Conservation (phyloP, 306 rosid species). For the Quercus berberidifolia region DNA sequence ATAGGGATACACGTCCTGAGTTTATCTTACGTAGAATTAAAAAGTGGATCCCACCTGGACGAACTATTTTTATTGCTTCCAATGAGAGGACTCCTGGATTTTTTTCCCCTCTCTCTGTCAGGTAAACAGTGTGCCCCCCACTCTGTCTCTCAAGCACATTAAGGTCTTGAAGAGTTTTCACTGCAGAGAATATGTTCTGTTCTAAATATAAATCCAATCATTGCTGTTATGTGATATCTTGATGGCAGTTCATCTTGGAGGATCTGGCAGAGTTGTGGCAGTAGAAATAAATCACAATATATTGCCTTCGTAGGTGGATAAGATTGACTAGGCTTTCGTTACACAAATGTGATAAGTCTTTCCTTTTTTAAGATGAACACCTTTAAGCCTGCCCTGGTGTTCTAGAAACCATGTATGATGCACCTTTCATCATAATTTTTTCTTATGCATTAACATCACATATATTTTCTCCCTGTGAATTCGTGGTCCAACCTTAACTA, state of each 20-base stretch:
- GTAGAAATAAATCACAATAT: not conserved
- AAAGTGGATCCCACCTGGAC: constrained; percentile 86
- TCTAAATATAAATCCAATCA: not conserved
- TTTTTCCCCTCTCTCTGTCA: constrained; percentile 77
- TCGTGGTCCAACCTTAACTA: not conserved
- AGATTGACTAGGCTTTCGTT: not conserved
- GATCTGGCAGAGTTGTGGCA: not conserved
- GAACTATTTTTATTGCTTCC: constrained; percentile 86
- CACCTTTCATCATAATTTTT: not conserved
- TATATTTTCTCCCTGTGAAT: not conserved
- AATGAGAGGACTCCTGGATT: constrained; percentile 90
- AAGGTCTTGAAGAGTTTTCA: constrained; percentile 7
- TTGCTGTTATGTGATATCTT: not conserved
- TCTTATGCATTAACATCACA: not conserved
- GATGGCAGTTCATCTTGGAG: not conserved
- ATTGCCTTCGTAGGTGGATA: not conserved
- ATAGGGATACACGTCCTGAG: constrained; percentile 86
- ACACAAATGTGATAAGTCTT: not conserved
- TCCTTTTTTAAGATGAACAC: not conserved
- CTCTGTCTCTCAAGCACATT: not conserved
- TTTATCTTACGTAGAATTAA: constrained; percentile 69
- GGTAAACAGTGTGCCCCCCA: constrained; percentile 34
- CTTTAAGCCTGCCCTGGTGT: not conserved
- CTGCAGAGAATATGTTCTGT: not conserved
- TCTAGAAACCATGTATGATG: not conserved